Evolutionary conservation across 345 rosid species (phyloP).

Genomic region (Limnanthes douglasii): DNA sequence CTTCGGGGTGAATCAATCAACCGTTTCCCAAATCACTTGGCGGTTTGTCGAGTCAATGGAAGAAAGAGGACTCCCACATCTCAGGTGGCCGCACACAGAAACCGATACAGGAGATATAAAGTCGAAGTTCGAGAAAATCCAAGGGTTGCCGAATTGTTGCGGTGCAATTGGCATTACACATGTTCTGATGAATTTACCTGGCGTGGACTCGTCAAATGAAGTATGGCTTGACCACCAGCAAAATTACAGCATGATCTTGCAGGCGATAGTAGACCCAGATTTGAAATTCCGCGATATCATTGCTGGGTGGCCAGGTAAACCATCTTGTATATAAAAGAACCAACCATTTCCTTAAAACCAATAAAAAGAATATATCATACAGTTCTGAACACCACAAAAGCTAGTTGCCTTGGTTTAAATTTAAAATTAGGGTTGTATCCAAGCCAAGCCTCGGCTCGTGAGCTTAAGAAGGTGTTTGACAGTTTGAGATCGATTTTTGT

Average conservation of each 20-base stretch:
- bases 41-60: conserved; percentile 74
- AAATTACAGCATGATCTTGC: conserved; percentile 64
- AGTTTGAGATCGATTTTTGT: no score
- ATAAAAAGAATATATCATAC: no score
- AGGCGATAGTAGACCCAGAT: conserved; percentile 53
- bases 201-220: conserved; percentile 38
- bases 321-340: no score
- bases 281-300: conserved; percentile 61
- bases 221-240: conserved; percentile 52
- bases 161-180: conserved; percentile 59
- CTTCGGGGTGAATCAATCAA: conserved; percentile 55
- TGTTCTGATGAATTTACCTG: conserved; percentile 44
- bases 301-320: conserved; percentile 58
- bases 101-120: conserved; percentile 29
- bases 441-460: no score
- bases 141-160: conserved; percentile 58
- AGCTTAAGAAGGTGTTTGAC: no score
- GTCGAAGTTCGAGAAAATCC: conserved; percentile 44
- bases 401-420: no score
- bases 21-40: conserved; percentile 70
- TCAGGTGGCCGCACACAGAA: conserved; percentile 46
- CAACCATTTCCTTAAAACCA: no score
- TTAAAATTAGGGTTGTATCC: no score
- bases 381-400: no score
- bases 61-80: conserved; percentile 44